Base-by-base conservation (phyloP, 1,139 yeast species). In the Protomyces inundatus region DNA sequence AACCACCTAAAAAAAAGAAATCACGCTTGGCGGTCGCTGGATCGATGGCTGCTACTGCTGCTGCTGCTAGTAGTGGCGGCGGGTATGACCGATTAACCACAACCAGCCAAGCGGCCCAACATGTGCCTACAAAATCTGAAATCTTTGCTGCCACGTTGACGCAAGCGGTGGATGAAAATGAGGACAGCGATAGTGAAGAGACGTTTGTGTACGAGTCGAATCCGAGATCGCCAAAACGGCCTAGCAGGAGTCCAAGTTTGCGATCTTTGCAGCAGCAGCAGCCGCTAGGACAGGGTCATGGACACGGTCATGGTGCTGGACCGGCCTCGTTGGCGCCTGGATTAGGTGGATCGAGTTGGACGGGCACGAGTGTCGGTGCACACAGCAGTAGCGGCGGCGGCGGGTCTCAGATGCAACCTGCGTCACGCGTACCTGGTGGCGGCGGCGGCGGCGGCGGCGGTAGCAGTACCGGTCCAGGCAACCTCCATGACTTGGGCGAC, bases 111-210 rank as follows among this genome's bases (percentile, higher is more conserved):
- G 60, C 52, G 14, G 48, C 12, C 3, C 61, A 57, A 23, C 58
- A 60, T 33, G 50, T 46, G 6, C 59, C 65, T 16, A 57, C 96
- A 4, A 83, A 90, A 72, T 93, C 97, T 0, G 98, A 91, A 71
- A 85, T 89, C 66, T 91, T 91, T 76, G 98, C 98, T 10, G 97
- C 98, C 0, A 87, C 87, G 70, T 78, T 91, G 67, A 97, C 97
- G 6, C 86, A 90, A 68, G 98, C 98, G 0, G 96, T 91, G 6
- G 96, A 89, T 70, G 97, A 90, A 70, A 90, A 84, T 34, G 90
- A 88, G 66, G 83, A 87, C 55, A 86, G 91, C 51, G 97, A 90
- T 73, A 85, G 91, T 52, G 96, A 90, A 70, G 98, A 93, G 74
- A 89, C 96, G 0, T 91, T 91, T 79, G 97, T 91, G 10, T 91